Conservation (phyloP, 495 filamentous ascomycete species). For the Penicillium egyptiacum region DNA sequence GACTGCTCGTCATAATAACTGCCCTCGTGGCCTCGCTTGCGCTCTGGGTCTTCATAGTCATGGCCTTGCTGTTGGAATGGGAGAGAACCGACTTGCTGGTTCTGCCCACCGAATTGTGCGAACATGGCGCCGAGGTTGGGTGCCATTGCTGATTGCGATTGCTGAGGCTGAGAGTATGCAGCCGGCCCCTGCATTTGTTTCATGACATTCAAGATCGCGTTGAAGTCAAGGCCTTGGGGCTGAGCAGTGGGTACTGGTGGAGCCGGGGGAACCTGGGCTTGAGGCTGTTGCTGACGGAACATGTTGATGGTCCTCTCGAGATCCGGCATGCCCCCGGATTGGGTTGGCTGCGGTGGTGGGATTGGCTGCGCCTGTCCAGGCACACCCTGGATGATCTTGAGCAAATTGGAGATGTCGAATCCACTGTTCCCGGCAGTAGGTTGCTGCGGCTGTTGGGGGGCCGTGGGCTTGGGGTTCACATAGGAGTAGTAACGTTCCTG, state of each 20-base stretch:
- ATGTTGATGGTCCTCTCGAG: slow-evolving; percentile 45
- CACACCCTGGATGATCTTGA: slow-evolving; percentile 47
- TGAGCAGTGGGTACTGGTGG: slow-evolving; percentile 32
- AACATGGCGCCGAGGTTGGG: slow-evolving; percentile 52
- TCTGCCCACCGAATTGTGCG: slow-evolving; percentile 45
- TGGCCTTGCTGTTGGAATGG: slow-evolving; percentile 26
- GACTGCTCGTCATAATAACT: slow-evolving; percentile 31
- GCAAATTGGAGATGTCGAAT: slow-evolving; percentile 49
- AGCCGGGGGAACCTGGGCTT: slow-evolving; percentile 33
- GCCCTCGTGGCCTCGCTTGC: slow-evolving; percentile 44
- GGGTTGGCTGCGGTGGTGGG: slow-evolving; percentile 29
- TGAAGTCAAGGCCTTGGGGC: slow-evolving; percentile 32
- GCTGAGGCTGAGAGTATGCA: slow-evolving; percentile 27
- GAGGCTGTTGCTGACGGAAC: slow-evolving; percentile 46
- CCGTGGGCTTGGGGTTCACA: slow-evolving; percentile 38
- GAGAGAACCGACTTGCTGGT: slow-evolving; percentile 27
- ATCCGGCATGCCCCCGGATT: slow-evolving; percentile 31
- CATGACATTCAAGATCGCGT: slow-evolving; percentile 39
- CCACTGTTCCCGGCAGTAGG: slow-evolving; percentile 27
- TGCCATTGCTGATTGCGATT: slow-evolving; percentile 31
- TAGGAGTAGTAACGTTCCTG: slow-evolving; percentile 46
- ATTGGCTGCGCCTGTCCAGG: slow-evolving; percentile 34
- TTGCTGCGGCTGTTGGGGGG: slow-evolving; percentile 15
- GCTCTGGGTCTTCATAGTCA: slow-evolving; percentile 44
- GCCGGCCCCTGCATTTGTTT: slow-evolving; percentile 37